These are phyloP conservation scores for Arthrobotrys musiformis DNA, from an alignment of 2,329 filamentous ascomycete genomes.

Conservation along the genomic window DNA sequence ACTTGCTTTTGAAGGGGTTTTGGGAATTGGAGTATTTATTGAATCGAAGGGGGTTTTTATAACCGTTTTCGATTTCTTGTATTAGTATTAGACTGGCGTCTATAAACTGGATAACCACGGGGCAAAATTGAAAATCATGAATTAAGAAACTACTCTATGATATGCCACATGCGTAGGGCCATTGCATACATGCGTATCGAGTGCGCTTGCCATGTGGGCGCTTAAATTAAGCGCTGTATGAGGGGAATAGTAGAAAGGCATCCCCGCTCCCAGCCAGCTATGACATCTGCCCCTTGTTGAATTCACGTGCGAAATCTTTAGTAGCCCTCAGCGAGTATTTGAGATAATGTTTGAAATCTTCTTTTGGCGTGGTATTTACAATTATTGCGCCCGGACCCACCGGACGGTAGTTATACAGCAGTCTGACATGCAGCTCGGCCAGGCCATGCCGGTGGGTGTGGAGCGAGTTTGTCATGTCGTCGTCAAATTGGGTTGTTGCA, in stretches of 20 bases:
- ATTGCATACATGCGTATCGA: too few species aligned
- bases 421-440: slow-evolving; percentile 1
- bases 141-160: too few species aligned
- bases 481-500: background rate
- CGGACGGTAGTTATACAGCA: background rate
- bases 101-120: too few species aligned
- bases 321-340: background rate
- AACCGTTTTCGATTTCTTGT: background rate
- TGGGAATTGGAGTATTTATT: too few species aligned
- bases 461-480: slow-evolving; percentile 2
- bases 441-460: background rate
- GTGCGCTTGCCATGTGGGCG: too few species aligned
- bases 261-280: too few species aligned
- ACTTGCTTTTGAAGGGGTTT: too few species aligned
- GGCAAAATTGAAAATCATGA: too few species aligned
- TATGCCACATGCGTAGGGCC: too few species aligned
- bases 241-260: too few species aligned
- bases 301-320: background rate
- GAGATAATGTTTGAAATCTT: background rate
- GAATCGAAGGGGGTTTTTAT: background rate
- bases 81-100: background rate
- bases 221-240: too few species aligned
- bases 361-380: background rate
- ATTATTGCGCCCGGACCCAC: background rate
- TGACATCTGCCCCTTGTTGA: too few species aligned